These are phyloP conservation scores for Carallia brachiata DNA, from an alignment of 345 rosid genomes.

Conservation along the genomic window DNA sequence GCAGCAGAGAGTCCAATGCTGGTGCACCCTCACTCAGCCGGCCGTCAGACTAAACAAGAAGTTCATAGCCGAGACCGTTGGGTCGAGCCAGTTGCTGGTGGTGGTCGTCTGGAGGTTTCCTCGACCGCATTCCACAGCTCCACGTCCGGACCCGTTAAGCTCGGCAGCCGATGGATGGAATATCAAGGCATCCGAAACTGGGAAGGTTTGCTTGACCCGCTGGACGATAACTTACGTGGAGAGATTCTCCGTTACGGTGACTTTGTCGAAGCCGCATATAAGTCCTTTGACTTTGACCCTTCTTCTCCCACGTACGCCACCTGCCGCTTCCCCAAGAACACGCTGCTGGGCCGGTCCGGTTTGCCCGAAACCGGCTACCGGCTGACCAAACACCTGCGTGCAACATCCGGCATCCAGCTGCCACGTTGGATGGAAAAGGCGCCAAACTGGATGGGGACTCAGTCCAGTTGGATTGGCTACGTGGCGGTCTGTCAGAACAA, in stretches of 20 bases:
- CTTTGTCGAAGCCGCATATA: conserved; percentile 80
- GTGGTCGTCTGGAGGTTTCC: background rate
- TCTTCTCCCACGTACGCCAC: conserved; percentile 63
- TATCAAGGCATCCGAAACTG: conserved; percentile 59
- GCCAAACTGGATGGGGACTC: conserved; percentile 59
- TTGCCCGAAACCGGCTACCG: conserved; percentile 64
- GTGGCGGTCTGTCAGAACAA: conserved; percentile 84
- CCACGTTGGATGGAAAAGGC: conserved; percentile 76
- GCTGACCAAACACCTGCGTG: conserved; percentile 59
- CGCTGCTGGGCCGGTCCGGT: conserved; percentile 58
- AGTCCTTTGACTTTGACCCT: conserved; percentile 70
- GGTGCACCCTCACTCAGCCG: conserved; percentile 18
- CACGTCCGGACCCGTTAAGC: conserved; percentile 15
- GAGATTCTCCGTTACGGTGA: conserved; percentile 85
- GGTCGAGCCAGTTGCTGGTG: background rate
- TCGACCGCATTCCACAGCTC: background rate
- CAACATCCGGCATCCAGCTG: conserved; percentile 72
- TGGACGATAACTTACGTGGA: conserved; percentile 68
- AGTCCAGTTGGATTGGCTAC: conserved; percentile 97
- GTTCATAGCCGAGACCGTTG: background rate
- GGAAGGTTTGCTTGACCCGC: conserved; percentile 77
- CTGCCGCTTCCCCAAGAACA: conserved; percentile 50
- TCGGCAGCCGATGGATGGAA: conserved; percentile 49
- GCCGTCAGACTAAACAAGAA: conserved; percentile 12
- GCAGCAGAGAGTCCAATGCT: background rate